These are phyloP conservation scores for Geranium incanum DNA, from an alignment of 441 rosid species.

Conservation along the genomic window DNA sequence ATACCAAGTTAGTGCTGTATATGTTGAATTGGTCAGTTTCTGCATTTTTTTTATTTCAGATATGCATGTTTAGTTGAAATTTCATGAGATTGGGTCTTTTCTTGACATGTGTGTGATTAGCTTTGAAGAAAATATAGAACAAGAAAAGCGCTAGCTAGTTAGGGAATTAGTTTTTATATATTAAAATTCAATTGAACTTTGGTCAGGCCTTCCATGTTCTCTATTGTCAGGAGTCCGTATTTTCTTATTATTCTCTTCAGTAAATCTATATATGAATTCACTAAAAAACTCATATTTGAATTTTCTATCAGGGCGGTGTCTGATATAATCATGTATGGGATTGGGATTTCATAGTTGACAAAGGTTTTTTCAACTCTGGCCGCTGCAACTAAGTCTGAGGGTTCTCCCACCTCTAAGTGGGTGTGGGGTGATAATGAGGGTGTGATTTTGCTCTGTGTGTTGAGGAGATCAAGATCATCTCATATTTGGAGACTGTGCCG, in stretches of 20 bases:
- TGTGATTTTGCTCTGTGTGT: constrained; percentile 41
- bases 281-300: neutral
- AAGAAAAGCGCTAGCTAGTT: too few species aligned
- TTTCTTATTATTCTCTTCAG: neutral
- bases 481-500: constrained; percentile 84
- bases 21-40: too few species aligned
- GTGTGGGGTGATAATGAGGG: constrained; percentile 69
- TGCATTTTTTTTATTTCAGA: too few species aligned
- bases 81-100: too few species aligned
- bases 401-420: constrained; percentile 86
- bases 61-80: too few species aligned
- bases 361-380: constrained; percentile 84
- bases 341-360: constrained; percentile 41
- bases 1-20: too few species aligned
- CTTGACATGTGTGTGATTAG: too few species aligned
- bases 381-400: constrained; percentile 51
- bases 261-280: neutral
- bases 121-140: too few species aligned
- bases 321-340: constrained; percentile 25
- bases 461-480: constrained; percentile 71
- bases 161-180: too few species aligned
- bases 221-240: neutral
- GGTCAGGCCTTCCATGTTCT: neutral
- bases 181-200: neutral
- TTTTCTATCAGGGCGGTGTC: constrained; percentile 31